A percentile compares a stretch with the other conserved stretches of the same genome.
phyloP scores from a whole-genome alignment of 1,284 basidiomycete genomes.

The Taiwanofungus camphoratus region DNA sequence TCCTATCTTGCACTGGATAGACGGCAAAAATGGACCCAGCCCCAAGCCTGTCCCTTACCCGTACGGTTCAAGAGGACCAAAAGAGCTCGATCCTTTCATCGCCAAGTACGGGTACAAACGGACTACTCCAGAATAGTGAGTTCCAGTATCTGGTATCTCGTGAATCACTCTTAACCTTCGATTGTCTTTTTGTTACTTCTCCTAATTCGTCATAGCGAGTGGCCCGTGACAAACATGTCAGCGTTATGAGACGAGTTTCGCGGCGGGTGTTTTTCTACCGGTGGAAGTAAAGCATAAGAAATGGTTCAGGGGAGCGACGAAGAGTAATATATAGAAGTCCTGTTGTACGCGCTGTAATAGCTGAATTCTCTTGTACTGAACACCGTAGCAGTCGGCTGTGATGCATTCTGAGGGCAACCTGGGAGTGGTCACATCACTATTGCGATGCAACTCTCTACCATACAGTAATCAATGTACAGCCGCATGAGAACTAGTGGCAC shows the following conservation, averaged over 20 bases:
- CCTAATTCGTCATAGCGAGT: conserved; percentile 16
- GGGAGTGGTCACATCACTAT: too few species aligned
- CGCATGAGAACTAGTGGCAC: too few species aligned
- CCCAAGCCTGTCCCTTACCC: conserved; percentile 78
- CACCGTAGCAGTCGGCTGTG: too few species aligned
- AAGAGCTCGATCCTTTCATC: conserved; percentile 75
- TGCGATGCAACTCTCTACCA: too few species aligned
- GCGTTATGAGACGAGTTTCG: conserved; percentile 10
- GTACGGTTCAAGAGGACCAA: conserved; percentile 92
- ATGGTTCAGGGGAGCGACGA: not conserved
- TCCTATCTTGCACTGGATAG: conserved; percentile 92
- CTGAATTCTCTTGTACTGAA: too few species aligned
- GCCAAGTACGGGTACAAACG: conserved; percentile 76
- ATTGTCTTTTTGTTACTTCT: conserved; percentile 8
- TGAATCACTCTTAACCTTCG: conserved; percentile 2
- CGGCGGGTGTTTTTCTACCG: not conserved
- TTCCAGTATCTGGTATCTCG: conserved; percentile 17
- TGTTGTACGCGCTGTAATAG: conserved; percentile 4
- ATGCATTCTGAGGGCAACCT: too few species aligned
- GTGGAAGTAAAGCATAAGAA: not conserved
- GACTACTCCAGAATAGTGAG: conserved; percentile 66
- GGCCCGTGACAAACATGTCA: conserved; percentile 21
- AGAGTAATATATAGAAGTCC: conserved; percentile 1
- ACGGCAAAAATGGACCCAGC: conserved; percentile 55
- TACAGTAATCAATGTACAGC: too few species aligned